A percentile compares a stretch with the other conserved stretches of the same genome.
Evolutionary conservation across 371 early-diverging fungal genomes (phyloP).

Genomic region (Mucor lusitanicus): DNA sequence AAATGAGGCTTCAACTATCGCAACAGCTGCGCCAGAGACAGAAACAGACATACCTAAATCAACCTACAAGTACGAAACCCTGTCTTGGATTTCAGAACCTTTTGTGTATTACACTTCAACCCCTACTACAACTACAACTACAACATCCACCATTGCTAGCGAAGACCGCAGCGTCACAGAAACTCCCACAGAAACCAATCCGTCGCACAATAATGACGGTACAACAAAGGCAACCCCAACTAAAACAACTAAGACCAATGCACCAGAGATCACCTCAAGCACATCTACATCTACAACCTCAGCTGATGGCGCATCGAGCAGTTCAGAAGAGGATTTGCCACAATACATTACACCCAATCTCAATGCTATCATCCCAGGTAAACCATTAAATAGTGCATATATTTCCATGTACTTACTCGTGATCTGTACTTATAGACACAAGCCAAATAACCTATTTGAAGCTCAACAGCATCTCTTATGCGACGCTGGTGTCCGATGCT

Average conservation of each 20-base stretch:
- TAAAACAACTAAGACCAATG: not conserved
- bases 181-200: not conserved
- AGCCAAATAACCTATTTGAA: slow-evolving; percentile 35
- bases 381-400: not conserved
- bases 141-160: not conserved
- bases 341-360: slow-evolving; percentile 47
- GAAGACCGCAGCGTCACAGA: not conserved
- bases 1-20: not conserved
- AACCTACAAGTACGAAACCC: slow-evolving; percentile 26
- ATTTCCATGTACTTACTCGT: not conserved
- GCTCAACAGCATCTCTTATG: slow-evolving; percentile 39
- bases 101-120: slow-evolving; percentile 8
- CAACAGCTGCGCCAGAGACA: not conserved
- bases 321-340: slow-evolving; percentile 14
- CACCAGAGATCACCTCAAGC: not conserved
- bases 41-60: slow-evolving; percentile 5
- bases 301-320: not conserved
- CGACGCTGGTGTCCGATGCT: slow-evolving; percentile 39
- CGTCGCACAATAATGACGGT: not conserved
- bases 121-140: not conserved
- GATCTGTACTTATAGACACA: slow-evolving; percentile 6
- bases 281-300: not conserved
- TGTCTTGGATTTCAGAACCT: slow-evolving; percentile 17
- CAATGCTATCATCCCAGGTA: slow-evolving; percentile 37
- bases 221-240: not conserved